These are phyloP conservation scores for Potentilla sterilis DNA, from an alignment of 306 rosid species.

Conservation along the genomic window DNA sequence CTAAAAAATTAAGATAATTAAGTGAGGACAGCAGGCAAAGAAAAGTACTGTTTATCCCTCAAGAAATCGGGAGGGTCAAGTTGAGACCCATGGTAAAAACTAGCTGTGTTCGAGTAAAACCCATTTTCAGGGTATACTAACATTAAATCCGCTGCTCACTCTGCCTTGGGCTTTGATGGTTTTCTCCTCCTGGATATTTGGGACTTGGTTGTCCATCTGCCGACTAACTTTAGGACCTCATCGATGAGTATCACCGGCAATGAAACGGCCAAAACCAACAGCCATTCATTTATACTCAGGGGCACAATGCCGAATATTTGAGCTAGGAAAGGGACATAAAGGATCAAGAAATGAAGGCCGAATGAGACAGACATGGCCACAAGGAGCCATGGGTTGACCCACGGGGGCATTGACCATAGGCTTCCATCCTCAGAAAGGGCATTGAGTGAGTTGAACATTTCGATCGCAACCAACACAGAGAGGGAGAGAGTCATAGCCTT, in stretches of 20 bases:
- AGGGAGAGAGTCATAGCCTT: conserved; percentile 80
- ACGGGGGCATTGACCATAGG: conserved; percentile 80
- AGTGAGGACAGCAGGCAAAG: conserved; percentile 19
- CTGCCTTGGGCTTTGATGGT: conserved; percentile 54
- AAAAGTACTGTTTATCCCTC: conserved; percentile 30
- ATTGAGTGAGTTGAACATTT: conserved; percentile 81
- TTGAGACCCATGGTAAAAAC: conserved; percentile 32
- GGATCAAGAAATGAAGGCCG: conserved; percentile 69
- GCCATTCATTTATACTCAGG: conserved; percentile 48
- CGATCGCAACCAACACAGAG: conserved; percentile 76
- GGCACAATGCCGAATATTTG: conserved; percentile 75
- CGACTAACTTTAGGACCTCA: conserved; percentile 36
- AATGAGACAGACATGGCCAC: conserved; percentile 81
- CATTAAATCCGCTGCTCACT: conserved; percentile 24
- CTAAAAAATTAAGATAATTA: conserved; percentile 17
- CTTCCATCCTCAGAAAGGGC: conserved; percentile 85
- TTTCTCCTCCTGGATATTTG: conserved; percentile 31
- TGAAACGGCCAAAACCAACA: conserved; percentile 41
- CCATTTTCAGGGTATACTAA: background rate
- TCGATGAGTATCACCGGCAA: conserved; percentile 38
- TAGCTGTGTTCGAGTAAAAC: background rate
- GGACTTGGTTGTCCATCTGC: conserved; percentile 36
- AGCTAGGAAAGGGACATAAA: conserved; percentile 79
- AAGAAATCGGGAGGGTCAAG: conserved; percentile 40
- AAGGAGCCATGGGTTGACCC: conserved; percentile 88